These are phyloP conservation scores for Mucor velutinosus DNA, from an alignment of 371 early-diverging fungal genomes.

Conservation along the genomic window DNA sequence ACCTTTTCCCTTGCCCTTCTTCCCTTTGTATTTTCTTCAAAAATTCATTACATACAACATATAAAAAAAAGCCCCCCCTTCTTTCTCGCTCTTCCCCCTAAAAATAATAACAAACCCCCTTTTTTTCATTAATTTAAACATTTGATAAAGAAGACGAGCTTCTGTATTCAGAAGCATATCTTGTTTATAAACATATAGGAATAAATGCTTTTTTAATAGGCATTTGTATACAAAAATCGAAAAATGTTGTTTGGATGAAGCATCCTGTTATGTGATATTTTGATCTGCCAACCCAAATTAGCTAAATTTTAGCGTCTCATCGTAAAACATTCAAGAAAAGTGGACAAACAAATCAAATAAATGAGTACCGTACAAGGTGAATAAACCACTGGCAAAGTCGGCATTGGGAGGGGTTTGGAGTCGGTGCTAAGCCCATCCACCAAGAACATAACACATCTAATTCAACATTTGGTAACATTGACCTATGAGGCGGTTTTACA, in stretches of 20 bases:
- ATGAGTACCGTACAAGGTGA: no score
- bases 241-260: background rate
- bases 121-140: background rate
- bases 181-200: background rate
- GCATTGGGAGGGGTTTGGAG: no score
- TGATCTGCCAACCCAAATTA: background rate
- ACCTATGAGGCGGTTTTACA: no score
- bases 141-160: background rate
- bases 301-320: background rate
- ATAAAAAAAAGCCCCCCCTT: background rate
- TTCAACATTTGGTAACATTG: no score
- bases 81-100: background rate
- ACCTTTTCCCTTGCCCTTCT: background rate
- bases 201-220: background rate
- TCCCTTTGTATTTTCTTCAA: background rate
- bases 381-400: no score
- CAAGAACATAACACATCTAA: no score
- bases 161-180: background rate
- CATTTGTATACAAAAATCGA: background rate
- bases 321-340: no score
- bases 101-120: background rate
- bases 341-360: no score
- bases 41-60: conserved; percentile 2
- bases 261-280: background rate
- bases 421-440: no score